Conservation (phyloP, 208 protist species). For the Endotrypanum monterogeii region DNA sequence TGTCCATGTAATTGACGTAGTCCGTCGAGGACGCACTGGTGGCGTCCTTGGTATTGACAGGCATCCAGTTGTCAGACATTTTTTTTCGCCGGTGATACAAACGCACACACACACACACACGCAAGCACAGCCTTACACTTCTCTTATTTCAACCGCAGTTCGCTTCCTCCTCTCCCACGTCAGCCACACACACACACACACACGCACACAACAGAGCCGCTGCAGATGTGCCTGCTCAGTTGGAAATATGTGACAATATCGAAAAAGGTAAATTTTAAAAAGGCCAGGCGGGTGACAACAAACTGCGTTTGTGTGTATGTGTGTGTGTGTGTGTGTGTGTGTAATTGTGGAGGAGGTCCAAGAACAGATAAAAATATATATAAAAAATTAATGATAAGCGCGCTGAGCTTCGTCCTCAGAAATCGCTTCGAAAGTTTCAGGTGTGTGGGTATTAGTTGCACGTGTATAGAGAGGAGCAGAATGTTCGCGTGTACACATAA, state of each 20-base stretch:
- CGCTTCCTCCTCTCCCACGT: too few relatives aligned
- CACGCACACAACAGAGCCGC: too few relatives aligned
- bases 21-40: neutral
- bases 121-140: neutral
- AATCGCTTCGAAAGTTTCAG: neutral
- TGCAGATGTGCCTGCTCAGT: too few relatives aligned
- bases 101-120: neutral
- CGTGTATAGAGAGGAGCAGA: neutral
- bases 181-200: too few relatives aligned
- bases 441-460: neutral
- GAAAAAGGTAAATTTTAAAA: too few relatives aligned
- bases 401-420: neutral
- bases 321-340: neutral
- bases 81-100: neutral
- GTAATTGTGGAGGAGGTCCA: too few relatives aligned
- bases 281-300: neutral
- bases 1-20: constrained; percentile 78
- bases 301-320: neutral
- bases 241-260: neutral
- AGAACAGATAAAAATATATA: too few relatives aligned
- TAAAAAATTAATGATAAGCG: too few relatives aligned
- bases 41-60: neutral
- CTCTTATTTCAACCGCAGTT: neutral
- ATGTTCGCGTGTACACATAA: too few relatives aligned
- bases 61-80: neutral